Conservation (phyloP, 129 eudicot genomes). For the Saussurea involucrata region DNA sequence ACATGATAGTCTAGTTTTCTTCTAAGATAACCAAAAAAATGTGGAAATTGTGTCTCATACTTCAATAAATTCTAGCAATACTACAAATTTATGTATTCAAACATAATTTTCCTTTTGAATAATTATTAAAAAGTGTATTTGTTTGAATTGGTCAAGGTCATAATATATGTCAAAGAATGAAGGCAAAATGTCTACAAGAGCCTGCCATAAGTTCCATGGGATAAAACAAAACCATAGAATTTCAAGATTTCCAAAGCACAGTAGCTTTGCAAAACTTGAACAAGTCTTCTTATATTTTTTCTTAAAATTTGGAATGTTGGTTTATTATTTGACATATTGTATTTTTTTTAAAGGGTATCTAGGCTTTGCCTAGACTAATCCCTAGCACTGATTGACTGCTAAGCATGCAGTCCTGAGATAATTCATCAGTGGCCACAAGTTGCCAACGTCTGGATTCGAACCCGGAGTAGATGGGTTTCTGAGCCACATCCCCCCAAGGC, state of each 20-base stretch:
- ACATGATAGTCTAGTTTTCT: background rate
- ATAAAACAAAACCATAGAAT: background rate
- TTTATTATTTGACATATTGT: background rate
- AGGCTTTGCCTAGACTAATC: no score
- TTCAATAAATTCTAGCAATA: background rate
- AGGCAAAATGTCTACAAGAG: conserved; percentile 12
- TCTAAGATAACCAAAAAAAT: no score
- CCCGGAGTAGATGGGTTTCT: no score
- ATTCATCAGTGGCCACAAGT: no score
- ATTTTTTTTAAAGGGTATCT: no score
- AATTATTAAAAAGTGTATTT: background rate
- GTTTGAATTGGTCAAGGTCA: background rate
- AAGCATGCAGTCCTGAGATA: no score
- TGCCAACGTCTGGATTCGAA: no score
- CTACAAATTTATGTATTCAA: background rate
- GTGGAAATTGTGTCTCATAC: background rate
- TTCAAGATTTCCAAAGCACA: conserved; percentile 1
- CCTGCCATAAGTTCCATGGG: conserved; percentile 9
- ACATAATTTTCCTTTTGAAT: background rate
- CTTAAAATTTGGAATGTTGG: background rate
- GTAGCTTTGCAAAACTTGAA: background rate
- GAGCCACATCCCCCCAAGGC: no score
- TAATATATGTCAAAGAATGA: conserved; percentile 1
- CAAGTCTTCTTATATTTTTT: background rate
- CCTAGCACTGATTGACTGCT: no score